Evolutionary conservation across 2,329 filamentous ascomycete species (phyloP).

Genomic region (Ophiostoma pallidulum): DNA sequence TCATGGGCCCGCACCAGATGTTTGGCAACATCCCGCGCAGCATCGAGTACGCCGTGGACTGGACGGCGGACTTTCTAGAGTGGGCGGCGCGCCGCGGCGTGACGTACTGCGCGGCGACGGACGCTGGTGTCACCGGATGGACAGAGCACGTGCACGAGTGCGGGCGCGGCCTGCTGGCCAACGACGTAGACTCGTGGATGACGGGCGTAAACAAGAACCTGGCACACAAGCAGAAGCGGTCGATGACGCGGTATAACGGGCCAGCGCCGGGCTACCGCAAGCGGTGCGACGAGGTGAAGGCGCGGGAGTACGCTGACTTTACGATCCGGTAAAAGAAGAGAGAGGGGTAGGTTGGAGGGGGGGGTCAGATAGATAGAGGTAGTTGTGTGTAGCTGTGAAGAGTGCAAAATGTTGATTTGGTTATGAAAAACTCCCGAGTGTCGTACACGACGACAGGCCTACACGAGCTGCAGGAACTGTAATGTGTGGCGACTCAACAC

Average conservation of each 20-base stretch:
- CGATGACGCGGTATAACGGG: conserved; percentile 37
- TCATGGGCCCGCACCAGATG: conserved; percentile 27
- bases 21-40: conserved; percentile 46
- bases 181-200: conserved; percentile 45
- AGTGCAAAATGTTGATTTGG: too few relatives aligned
- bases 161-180: conserved; percentile 33
- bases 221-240: conserved; percentile 34
- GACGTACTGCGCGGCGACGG: conserved; percentile 30
- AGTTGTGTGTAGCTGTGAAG: too few relatives aligned
- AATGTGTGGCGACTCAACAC: too few relatives aligned
- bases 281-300: conserved; percentile 27
- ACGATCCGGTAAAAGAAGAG: not conserved
- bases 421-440: too few relatives aligned
- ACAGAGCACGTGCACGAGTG: conserved; percentile 39
- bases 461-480: too few relatives aligned
- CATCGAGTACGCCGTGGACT: conserved; percentile 45
- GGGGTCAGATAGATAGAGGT: too few relatives aligned
- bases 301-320: conserved; percentile 18
- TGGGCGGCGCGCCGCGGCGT: conserved; percentile 25
- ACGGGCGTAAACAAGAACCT: conserved; percentile 45
- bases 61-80: conserved; percentile 37
- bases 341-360: too few relatives aligned
- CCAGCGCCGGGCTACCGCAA: conserved; percentile 34
- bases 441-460: too few relatives aligned
- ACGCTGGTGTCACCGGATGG: conserved; percentile 32